Evolutionary conservation across 2,329 filamentous ascomycete genomes (phyloP), one percentile per base, ranked within the genome.

Genomic region (Penicillium fuscoglaucum): DNA sequence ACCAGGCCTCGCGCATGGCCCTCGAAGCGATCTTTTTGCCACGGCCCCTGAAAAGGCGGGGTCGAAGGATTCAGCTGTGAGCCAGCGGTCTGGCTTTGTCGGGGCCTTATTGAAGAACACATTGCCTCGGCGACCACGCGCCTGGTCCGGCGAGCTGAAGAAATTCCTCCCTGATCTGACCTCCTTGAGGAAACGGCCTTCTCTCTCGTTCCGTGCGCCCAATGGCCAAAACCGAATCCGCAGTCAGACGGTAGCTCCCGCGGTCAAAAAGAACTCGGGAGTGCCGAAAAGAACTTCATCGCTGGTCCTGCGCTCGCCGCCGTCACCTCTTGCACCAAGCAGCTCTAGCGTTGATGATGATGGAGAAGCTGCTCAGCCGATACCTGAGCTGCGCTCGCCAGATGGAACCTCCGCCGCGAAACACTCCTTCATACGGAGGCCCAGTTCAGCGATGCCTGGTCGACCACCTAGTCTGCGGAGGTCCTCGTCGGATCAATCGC

Each of bases 401-500:
- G 60, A 67, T 44, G 68, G 61, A 19, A 64, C 55, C n/a, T 67
- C 64, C 9, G 65, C 66, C 15, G 70, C 72, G 5, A 72, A 70
- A 28, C 69, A 75, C 62, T 76, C 73, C 5, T 74, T 69, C 48
- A 48, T 66, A 1, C 62, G 69, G n/a, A 58, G 71, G 13, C 68
- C 70, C 8, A 72, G 70, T 50, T 52, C 63, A 1, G 52, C 60
- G 5, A 65, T 66, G 13, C 57, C 67, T 4, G 66, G 69, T 8
- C 64, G 64, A 7, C 68, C 72, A 13, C 62, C 68, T 10, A 66
- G 66, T 52, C 51, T 91, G 31, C 82, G 85, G 44, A 81, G 86
- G 64, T 84, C 86, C 0, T 87, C 85, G 1, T 93, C 90, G 1
- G 90, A 96, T 71, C 88, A 92, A 58, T 95, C 90, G 6, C 76